Percentiles rank a stretch among this genome's conserved stretches.
phyloP scores from a whole-genome alignment of 495 filamentous ascomycete species.

The Mytilinidion resinicola region DNA sequence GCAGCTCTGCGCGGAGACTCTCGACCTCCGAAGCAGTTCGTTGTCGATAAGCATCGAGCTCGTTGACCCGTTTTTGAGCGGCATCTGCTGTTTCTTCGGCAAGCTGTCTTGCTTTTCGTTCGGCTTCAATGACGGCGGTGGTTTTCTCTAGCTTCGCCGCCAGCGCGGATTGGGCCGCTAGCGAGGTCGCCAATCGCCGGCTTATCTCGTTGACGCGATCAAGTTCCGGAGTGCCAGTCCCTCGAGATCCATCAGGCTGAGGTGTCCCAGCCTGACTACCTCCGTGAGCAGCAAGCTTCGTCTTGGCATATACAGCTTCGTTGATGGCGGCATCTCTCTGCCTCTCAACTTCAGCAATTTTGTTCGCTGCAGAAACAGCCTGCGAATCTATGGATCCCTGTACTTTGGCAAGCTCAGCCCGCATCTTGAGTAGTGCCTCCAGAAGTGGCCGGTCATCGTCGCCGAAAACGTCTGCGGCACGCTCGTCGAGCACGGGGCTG shows the following conservation, averaged over 20 bases:
- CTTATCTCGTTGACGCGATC: constrained; percentile 73
- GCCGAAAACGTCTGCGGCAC: constrained; percentile 65
- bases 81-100: constrained; percentile 84
- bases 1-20: constrained; percentile 74
- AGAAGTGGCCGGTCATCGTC: constrained; percentile 89
- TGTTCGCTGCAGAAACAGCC: constrained; percentile 71
- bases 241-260: constrained; percentile 54
- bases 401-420: constrained; percentile 73
- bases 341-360: constrained; percentile 87
- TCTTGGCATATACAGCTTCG: constrained; percentile 91
- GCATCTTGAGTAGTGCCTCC: constrained; percentile 88
- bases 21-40: constrained; percentile 76
- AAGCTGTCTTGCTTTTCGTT: constrained; percentile 69
- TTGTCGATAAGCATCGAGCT: constrained; percentile 75
- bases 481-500: constrained; percentile 69
- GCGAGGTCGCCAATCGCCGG: constrained; percentile 70
- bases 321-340: constrained; percentile 86
- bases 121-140: constrained; percentile 64
- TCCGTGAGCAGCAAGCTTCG: constrained; percentile 78
- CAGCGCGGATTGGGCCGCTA: constrained; percentile 71
- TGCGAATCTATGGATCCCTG: constrained; percentile 83
- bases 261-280: constrained; percentile 63
- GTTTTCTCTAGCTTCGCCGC: constrained; percentile 62
- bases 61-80: constrained; percentile 72
- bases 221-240: constrained; percentile 46